Evolutionary conservation across 2,329 filamentous ascomycete genomes (phyloP).

Genomic region (Hyphodiscus sp.): DNA sequence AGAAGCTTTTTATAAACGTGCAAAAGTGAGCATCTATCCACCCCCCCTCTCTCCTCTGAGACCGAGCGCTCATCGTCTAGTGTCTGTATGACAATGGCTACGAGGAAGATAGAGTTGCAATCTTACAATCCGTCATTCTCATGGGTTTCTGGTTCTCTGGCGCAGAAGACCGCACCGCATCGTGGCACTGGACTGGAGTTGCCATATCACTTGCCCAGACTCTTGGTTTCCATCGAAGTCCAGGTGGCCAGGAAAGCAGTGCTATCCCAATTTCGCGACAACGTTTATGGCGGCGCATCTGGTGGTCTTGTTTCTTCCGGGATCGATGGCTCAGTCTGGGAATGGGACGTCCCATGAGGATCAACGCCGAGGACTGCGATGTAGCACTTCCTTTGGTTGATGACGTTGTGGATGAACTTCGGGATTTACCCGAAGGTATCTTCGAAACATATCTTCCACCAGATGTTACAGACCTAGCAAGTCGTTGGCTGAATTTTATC

Average conservation of each 20-base stretch:
- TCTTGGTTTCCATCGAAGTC: slow-evolving; percentile 34
- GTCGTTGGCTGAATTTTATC: not conserved
- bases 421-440: not conserved
- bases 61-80: slow-evolving; percentile 4
- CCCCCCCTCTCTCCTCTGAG: not conserved
- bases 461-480: not conserved
- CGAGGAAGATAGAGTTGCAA: slow-evolving; percentile 33
- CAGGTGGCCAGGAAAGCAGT: not conserved
- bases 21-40: slow-evolving; percentile 25
- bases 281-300: slow-evolving; percentile 33
- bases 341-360: slow-evolving; percentile 34
- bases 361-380: slow-evolving; percentile 33
- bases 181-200: slow-evolving; percentile 41
- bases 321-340: slow-evolving; percentile 36
- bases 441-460: not conserved
- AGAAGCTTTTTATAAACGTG: slow-evolving; percentile 30
- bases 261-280: not conserved
- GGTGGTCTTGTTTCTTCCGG: slow-evolving; percentile 35
- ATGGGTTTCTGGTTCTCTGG: slow-evolving; percentile 37
- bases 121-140: slow-evolving; percentile 37
- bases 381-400: slow-evolving; percentile 11
- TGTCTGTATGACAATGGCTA: slow-evolving; percentile 28
- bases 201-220: slow-evolving; percentile 38
- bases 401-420: not conserved
- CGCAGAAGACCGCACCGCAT: slow-evolving; percentile 34